Conservation (phyloP, 129 eudicot genomes). For the Flaveria robusta region DNA sequence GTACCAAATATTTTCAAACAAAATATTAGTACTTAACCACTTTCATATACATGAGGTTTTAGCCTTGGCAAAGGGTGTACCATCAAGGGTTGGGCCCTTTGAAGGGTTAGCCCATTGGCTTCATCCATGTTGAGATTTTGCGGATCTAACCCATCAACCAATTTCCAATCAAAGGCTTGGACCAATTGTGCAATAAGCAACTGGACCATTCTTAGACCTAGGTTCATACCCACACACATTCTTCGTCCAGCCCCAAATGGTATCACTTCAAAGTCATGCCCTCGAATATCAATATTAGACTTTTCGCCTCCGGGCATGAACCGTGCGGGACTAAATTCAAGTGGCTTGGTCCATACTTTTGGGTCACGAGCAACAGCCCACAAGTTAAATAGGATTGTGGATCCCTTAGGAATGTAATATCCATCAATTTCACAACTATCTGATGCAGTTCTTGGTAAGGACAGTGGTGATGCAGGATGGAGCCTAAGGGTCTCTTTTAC, state of each 20-base stretch:
- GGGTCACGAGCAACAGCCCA: too few relatives aligned
- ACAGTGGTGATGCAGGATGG: too few relatives aligned
- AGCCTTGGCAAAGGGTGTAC: conserved; percentile 69
- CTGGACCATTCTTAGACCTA: conserved; percentile 78
- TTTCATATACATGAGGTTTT: conserved; percentile 40
- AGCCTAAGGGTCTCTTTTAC: conserved; percentile 46
- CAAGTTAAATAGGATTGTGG: too few relatives aligned
- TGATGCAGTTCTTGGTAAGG: too few relatives aligned
- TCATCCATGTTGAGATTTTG: conserved; percentile 72
- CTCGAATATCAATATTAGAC: conserved; percentile 52
- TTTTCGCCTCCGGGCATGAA: conserved; percentile 53
- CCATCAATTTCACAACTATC: too few relatives aligned
- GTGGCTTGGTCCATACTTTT: too few relatives aligned
- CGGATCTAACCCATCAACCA: conserved; percentile 43
- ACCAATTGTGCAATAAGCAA: conserved; percentile 62
- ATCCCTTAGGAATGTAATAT: too few relatives aligned
- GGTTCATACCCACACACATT: conserved; percentile 78
- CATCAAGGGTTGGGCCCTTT: conserved; percentile 64
- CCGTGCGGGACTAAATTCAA: too few relatives aligned
- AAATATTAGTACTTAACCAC: not conserved
- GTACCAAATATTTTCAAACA: too few relatives aligned
- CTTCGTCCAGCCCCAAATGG: conserved; percentile 85
- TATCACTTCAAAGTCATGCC: conserved; percentile 69
- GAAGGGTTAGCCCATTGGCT: conserved; percentile 81
- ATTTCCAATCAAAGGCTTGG: conserved; percentile 65